Evolutionary conservation across 805 yeast genomes (phyloP), one percentile per base, ranked within the genome.

Genomic region (Saturnispora sanitii): DNA sequence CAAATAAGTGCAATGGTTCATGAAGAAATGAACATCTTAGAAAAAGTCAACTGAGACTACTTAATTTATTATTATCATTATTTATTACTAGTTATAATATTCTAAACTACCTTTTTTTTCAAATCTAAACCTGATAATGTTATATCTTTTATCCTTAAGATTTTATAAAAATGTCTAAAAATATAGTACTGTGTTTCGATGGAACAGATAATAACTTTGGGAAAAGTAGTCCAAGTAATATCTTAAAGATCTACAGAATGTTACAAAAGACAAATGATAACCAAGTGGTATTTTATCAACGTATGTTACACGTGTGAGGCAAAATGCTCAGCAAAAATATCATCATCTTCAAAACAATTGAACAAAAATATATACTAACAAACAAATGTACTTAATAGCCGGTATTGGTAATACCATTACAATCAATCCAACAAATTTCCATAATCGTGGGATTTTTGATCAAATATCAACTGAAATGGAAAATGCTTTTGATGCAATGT

Each of bases 141-240:
- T n/a, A n/a, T n/a, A n/a, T n/a, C n/a, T n/a, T n/a, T n/a, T n/a
- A n/a, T n/a, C n/a, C n/a, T n/a, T n/a, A n/a, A n/a, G n/a, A n/a
- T n/a, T n/a, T n/a, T n/a, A n/a, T n/a, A n/a, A n/a, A n/a, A n/a
- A n/a, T 25, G 37, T 9, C 36, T 6, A 71, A 68, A 52, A 74
- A 70, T 46, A 57, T 77, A 19, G 58, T 78, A 1, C 53, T 77
- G 11, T 77, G 83, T 50, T 68, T 78, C 38, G 83, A 78, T 60
- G 83, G 83, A 1, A 78, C 83, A 0, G 70, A 65, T 23, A 74
- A 69, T 48, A 71, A 71, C 45, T 77, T 77, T 55, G 79, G 80
- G 1, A 66, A 70, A 1, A 57, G 62, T 19, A 77, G 79, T 0
- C 69, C 68, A 41, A 67, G 81, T 1, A 77, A 75, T 48, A 71